Percentiles rank a stretch among this genome's conserved stretches.
Conservation (phyloP, 2,329 filamentous ascomycete genomes). For the Claviceps spartinae region DNA sequence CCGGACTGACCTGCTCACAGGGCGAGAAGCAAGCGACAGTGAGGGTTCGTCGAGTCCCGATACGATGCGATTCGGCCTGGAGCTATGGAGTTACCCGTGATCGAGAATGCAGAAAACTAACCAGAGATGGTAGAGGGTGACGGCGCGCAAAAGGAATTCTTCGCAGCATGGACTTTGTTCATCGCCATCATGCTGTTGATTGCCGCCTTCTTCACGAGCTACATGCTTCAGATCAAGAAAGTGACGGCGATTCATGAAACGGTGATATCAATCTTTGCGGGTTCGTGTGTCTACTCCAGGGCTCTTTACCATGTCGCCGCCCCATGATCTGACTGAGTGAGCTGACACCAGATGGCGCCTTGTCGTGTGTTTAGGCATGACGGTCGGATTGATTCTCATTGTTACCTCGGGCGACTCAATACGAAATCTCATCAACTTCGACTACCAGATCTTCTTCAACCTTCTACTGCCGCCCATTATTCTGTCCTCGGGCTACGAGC, state of each 20-base stretch:
- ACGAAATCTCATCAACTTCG: constrained; percentile 83
- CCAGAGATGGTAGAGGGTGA: constrained; percentile 45
- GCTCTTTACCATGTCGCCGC: neutral
- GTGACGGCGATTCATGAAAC: constrained; percentile 97
- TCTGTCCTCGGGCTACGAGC: constrained; percentile 87
- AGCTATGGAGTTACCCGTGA: constrained; percentile 2
- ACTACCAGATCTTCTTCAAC: constrained; percentile 99
- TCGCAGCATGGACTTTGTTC: constrained; percentile 92
- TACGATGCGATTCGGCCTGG: neutral
- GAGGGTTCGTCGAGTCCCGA: constrained; percentile 17
- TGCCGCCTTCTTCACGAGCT: constrained; percentile 89
- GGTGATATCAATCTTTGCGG: constrained; percentile 93
- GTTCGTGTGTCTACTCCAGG: constrained; percentile 27
- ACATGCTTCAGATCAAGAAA: constrained; percentile 90
- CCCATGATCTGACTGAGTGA: neutral
- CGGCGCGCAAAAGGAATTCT: constrained; percentile 82
- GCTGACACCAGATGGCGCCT: neutral
- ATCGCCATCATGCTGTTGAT: constrained; percentile 93
- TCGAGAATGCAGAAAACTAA: constrained; percentile 1
- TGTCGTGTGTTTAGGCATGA: constrained; percentile 57
- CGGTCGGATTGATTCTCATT: constrained; percentile 78
- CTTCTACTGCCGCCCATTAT: constrained; percentile 97
- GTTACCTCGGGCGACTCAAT: constrained; percentile 72
- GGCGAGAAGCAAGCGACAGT: constrained; percentile 17
- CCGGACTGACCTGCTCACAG: constrained; percentile 2